Conservation (phyloP, 352 stramenopile species). For the Phytophthora pseudosyringae region DNA sequence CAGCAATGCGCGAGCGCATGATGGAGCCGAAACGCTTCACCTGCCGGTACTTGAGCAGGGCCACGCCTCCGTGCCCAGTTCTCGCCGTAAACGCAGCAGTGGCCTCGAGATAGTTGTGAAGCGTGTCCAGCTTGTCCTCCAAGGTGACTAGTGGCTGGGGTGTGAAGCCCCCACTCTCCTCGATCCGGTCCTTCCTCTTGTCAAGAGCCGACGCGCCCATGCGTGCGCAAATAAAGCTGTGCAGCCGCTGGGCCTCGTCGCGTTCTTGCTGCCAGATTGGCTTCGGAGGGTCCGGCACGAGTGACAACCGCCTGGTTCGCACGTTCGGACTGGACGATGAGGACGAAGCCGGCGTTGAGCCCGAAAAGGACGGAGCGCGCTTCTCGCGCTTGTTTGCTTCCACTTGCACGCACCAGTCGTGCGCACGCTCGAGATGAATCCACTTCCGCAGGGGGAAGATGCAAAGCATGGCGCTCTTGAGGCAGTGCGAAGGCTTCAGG, state of each 20-base stretch:
- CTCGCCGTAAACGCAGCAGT: constrained; percentile 22
- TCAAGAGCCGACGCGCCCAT: constrained; percentile 41
- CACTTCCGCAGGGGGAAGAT: constrained; percentile 55
- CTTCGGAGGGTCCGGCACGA: neutral
- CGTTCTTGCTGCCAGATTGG: constrained; percentile 55
- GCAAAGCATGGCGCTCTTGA: constrained; percentile 68
- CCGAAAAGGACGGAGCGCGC: constrained; percentile 17
- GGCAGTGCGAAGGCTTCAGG: constrained; percentile 31
- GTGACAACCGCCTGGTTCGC: constrained; percentile 6
- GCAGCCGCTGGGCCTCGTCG: constrained; percentile 56
- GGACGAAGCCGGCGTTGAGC: neutral
- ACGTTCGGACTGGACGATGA: constrained; percentile 2
- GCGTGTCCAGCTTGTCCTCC: constrained; percentile 67
- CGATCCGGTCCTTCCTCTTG: constrained; percentile 36
- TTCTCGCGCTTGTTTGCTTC: constrained; percentile 57
- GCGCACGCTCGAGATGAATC: constrained; percentile 61
- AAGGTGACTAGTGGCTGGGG: constrained; percentile 46
- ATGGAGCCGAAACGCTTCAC: constrained; percentile 74
- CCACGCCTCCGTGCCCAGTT: constrained; percentile 22
- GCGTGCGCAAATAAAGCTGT: constrained; percentile 72
- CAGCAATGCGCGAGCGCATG: constrained; percentile 52
- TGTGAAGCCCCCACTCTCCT: constrained; percentile 57
- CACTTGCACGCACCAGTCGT: constrained; percentile 74
- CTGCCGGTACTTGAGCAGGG: constrained; percentile 68
- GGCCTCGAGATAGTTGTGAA: constrained; percentile 67